Base-by-base conservation (phyloP, 345 rosid genomes). In the Euphorbia lathyris region DNA sequence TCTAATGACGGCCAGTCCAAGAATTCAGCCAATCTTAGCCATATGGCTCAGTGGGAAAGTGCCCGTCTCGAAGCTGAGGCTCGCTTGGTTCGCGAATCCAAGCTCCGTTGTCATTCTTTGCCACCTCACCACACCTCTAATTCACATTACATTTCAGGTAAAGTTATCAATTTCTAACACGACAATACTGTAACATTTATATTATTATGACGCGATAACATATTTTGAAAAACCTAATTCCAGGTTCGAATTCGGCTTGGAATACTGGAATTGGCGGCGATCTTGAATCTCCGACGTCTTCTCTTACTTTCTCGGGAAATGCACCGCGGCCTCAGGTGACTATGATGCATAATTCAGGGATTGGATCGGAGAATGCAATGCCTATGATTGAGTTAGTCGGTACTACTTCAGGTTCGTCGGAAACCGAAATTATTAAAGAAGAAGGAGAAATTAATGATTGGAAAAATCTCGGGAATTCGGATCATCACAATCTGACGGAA, bases 241-340 rank as follows among this genome's bases (percentile, higher is more conserved):
- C 73, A 10, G 10, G 34, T 51, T 63, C 66, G 9, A 11, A 61
- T 12, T 20, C 23, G 17, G 45, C 79, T 51, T 82, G 77, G 76
- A 61, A 26, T n/a, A 77, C 72, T 36, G 87, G 85, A 52, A 63
- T 64, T 63, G 73, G 76, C 20, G 82, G 60, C 30, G 86, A 78
- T 63, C 91, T 85, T 29, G 97, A 87, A 67, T 93, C 97, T 67
- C 98, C 96, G n/a, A 86, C 98, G 0, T 90, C 97, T 16, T 87
- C 93, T 3, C 87, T 93, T 53, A 89, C 92, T 72, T 85, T 85
- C 81, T 85, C 97, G 1, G 92, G 89, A 67, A 83, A 81, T 73
- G 72, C 64, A 8, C 68, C 57, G 1, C 26, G 5, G 9, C 81
- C 32, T 13, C 87, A 81, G 13, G 72, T 77, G 30, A 20, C 20